These are phyloP conservation scores for Trametes meyenii DNA, from an alignment of 768 basidiomycete species.

Conservation along the genomic window DNA sequence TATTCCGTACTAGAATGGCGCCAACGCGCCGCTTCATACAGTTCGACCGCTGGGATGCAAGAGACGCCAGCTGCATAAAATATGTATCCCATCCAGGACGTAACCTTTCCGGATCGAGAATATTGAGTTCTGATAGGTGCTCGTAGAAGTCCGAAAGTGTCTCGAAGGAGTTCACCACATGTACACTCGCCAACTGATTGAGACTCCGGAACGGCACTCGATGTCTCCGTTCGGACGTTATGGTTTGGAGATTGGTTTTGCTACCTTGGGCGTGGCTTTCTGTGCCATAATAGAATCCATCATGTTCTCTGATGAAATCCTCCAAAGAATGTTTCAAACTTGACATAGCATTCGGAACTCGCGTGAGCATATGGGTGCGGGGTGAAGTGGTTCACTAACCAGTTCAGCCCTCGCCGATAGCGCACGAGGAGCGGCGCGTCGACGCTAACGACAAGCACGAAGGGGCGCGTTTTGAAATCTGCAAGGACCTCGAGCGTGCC, in stretches of 20 bases:
- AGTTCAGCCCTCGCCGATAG: conserved; percentile 48
- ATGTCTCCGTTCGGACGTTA: background rate
- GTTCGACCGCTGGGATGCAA: conserved; percentile 89
- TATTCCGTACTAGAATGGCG: conserved; percentile 86
- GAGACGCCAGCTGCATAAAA: conserved; percentile 94
- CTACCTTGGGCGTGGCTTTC: background rate
- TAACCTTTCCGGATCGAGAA: conserved; percentile 73
- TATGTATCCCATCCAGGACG: conserved; percentile 95
- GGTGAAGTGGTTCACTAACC: background rate
- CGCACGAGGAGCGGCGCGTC: conserved; percentile 82
- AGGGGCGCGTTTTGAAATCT: conserved; percentile 82
- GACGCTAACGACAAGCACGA: conserved; percentile 81
- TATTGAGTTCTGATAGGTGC: conserved; percentile 68
- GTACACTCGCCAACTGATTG: conserved; percentile 59
- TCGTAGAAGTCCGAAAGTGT: conserved; percentile 54
- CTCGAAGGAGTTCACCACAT: conserved; percentile 65
- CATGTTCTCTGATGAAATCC: conserved; percentile 75
- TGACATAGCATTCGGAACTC: conserved; percentile 14
- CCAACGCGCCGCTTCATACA: conserved; percentile 98
- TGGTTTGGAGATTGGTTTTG: background rate
- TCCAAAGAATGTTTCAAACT: conserved; percentile 51
- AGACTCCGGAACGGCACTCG: conserved; percentile 27
- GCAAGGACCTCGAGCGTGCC: conserved; percentile 56
- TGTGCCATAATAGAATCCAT: conserved; percentile 65
- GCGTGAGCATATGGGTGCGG: conserved; percentile 1